Evolutionary conservation across 73 alveolate genomes (phyloP).

Genomic region (Paramecium biaurelia): DNA sequence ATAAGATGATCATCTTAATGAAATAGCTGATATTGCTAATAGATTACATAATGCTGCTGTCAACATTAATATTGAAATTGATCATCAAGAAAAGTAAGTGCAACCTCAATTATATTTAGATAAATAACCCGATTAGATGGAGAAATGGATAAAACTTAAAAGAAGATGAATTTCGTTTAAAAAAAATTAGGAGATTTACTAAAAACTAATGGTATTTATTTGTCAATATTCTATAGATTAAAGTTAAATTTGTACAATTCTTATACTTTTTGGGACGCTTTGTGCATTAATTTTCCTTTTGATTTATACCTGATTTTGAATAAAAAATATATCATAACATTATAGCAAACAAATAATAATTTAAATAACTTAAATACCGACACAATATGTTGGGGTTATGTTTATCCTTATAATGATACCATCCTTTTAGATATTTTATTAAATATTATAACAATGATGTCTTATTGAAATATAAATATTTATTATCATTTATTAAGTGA

Average conservation of each 20-base stretch:
- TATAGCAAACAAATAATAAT: background rate
- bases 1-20: slow-evolving; percentile 19
- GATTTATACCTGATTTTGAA: background rate
- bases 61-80: background rate
- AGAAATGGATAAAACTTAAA: slow-evolving; percentile 8
- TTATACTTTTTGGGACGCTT: slow-evolving; percentile 29
- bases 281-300: slow-evolving; percentile 1
- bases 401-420: background rate
- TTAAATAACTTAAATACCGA: too few relatives aligned
- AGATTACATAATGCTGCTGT: background rate
- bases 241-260: slow-evolving; percentile 12
- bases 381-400: background rate
- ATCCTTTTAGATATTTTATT: background rate
- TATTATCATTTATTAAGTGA: background rate
- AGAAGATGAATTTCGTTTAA: slow-evolving; percentile 6
- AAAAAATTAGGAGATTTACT: slow-evolving; percentile 11
- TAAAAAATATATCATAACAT: too few relatives aligned
- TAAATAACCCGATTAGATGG: background rate
- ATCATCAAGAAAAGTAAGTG: background rate
- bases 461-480: background rate
- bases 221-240: background rate
- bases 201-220: background rate
- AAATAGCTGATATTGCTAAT: slow-evolving; percentile 36
- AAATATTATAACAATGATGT: background rate
- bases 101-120: background rate